These are phyloP conservation scores for Adansonia gregorii DNA, from an alignment of 441 rosid genomes.

Conservation along the genomic window DNA sequence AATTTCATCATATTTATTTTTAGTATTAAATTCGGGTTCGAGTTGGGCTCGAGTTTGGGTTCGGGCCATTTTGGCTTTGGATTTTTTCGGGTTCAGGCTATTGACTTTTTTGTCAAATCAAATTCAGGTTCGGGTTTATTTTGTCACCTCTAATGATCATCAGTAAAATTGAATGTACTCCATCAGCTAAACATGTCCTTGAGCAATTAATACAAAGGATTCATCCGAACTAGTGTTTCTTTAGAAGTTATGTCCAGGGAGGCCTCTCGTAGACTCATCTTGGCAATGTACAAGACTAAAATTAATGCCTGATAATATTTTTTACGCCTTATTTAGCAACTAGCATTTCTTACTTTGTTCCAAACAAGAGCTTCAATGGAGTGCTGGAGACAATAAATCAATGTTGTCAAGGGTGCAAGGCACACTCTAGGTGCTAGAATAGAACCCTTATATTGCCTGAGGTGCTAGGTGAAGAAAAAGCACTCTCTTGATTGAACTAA, in stretches of 20 bases:
- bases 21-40: too few species aligned
- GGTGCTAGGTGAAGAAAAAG: too few species aligned
- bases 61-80: too few species aligned
- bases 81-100: too few species aligned
- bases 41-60: too few species aligned
- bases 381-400: background rate
- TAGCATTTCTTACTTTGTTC: background rate
- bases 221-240: background rate
- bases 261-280: background rate
- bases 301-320: background rate
- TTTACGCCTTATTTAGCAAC: background rate
- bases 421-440: too few species aligned
- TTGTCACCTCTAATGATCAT: background rate
- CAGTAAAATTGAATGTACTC: background rate
- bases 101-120: too few species aligned
- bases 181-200: background rate
- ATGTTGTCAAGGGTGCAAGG: too few species aligned
- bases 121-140: too few species aligned
- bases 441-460: too few species aligned
- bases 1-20: too few species aligned
- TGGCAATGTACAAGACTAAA: background rate
- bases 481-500: too few species aligned
- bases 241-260: constrained; percentile 5
- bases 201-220: background rate
- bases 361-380: background rate